Conservation (phyloP, 2,329 filamentous ascomycete genomes). For the Ophiostoma tasmaniense region DNA sequence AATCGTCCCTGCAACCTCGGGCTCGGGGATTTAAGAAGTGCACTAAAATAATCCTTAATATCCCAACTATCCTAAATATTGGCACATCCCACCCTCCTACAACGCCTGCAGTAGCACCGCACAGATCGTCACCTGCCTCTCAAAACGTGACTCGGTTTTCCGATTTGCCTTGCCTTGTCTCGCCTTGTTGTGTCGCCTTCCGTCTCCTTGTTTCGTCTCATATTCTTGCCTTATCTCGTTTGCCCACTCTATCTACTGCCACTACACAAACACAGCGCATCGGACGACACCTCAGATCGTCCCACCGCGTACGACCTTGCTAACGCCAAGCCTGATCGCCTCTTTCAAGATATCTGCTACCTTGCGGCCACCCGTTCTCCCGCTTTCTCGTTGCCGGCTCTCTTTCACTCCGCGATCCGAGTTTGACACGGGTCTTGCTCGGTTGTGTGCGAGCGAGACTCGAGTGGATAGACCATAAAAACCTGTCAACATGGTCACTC, state of each 20-base stretch:
- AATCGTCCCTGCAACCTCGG: not conserved
- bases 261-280: not conserved
- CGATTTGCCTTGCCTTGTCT: not conserved
- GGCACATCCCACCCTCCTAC: not conserved
- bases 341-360: not conserved
- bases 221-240: not conserved
- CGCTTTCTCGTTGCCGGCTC: not conserved
- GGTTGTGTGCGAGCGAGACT: not conserved
- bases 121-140: not conserved
- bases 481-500: conserved; percentile 23
- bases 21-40: not conserved
- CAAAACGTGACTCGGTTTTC: not conserved
- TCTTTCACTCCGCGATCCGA: not conserved
- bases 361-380: not conserved
- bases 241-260: not conserved
- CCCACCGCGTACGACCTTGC: not conserved
- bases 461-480: not conserved
- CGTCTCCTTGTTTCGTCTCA: not conserved
- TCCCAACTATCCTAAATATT: not conserved
- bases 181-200: not conserved
- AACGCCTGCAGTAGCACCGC: not conserved
- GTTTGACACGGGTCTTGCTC: not conserved
- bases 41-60: not conserved
- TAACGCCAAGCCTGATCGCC: not conserved
- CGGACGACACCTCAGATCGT: not conserved